Base-by-base conservation (phyloP, 1,284 basidiomycete genomes). In the Fomitopsis palustris region DNA sequence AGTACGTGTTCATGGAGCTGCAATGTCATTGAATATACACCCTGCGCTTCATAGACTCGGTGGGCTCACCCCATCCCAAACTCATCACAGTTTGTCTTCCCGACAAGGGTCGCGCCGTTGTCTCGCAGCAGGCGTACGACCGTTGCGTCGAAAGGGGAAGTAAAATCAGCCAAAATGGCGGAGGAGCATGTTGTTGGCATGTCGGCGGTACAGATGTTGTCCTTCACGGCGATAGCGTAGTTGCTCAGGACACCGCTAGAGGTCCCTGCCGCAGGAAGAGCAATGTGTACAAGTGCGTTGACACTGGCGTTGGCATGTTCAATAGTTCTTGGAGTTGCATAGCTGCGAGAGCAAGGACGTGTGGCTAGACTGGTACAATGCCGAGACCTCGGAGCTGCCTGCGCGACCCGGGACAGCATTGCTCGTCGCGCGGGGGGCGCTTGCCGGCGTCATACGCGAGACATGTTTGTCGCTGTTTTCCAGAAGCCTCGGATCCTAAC, bases 81-180 rank as follows among this genome's bases (percentile, higher is more conserved):
- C 73, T 98, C 96, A 71, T 99, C 96, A 74, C 95, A 95, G 70
- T 98, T 98, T 0, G 95, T 90, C 75, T 96, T 96, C 2, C 94
- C 95, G 0, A 89, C 69, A 14, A 98, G 83, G 9, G 81, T 72
- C 0, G 90, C 94, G 1, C 94, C 95, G 0, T 83, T 80, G 0
- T 76, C 63, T 1, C 81, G 76, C 0, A 99, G 75, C 2, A 86
- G 74, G 1, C 75, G 63, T 0, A 98, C 92, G 4, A 91, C 91
- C 0, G 94, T 95, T 51, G 96, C 95, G 70, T 95, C 91, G 69
- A 91, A 95, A 0, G 94, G 93, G 0, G 96, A 86, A 0, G 68
- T 71, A 67, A 92, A 98, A 25, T 83, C 89, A 61, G 79, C 71
- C 3, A 97, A 80, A 74, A 94, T 90, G 1, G 75, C 73, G 0